Evolutionary conservation across 2,329 filamentous ascomycete genomes (phyloP).

Genomic region (Paraphaeosphaeria minitans): DNA sequence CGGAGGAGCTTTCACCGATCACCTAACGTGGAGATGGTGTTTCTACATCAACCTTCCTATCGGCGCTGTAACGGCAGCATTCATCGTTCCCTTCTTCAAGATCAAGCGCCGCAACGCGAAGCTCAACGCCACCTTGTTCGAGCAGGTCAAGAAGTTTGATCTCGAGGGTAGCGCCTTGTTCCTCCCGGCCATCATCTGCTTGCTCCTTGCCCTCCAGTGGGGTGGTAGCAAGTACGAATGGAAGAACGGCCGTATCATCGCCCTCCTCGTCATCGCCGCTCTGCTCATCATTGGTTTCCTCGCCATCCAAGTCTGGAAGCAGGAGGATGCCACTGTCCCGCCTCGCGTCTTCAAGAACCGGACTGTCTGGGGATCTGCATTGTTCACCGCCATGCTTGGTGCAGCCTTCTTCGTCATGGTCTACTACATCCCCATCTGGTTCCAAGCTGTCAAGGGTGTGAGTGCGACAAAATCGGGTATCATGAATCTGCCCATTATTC

Average conservation of each 20-base stretch:
- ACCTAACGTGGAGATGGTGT: conserved; percentile 56
- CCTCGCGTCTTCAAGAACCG: conserved; percentile 54
- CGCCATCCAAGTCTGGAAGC: conserved; percentile 50
- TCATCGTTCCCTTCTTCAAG: conserved; percentile 49
- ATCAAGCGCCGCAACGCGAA: conserved; percentile 42
- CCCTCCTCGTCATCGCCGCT: conserved; percentile 52
- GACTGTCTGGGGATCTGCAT: conserved; percentile 50
- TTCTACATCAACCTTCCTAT: conserved; percentile 57
- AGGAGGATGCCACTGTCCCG: conserved; percentile 53
- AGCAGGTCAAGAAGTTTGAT: conserved; percentile 54
- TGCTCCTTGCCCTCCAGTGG: conserved; percentile 58
- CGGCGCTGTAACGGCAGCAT: conserved; percentile 50
- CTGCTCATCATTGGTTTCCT: conserved; percentile 51
- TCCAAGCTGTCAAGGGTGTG: conserved; percentile 56
- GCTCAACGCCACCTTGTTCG: conserved; percentile 39
- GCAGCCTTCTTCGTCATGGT: conserved; percentile 52
- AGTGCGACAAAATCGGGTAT: conserved; percentile 55
- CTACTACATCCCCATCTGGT: conserved; percentile 56
- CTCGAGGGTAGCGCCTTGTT: conserved; percentile 51
- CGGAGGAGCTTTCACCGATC: conserved; percentile 53
- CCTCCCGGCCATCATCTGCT: conserved; percentile 54
- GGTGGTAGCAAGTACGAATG: conserved; percentile 56
- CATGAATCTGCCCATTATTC: conserved; percentile 54
- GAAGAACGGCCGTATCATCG: conserved; percentile 53
- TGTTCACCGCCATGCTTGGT: conserved; percentile 50